Evolutionary conservation across 129 eudicot species (phyloP), one percentile per base, ranked within the genome.

Genomic region (Helianthus annuus): DNA sequence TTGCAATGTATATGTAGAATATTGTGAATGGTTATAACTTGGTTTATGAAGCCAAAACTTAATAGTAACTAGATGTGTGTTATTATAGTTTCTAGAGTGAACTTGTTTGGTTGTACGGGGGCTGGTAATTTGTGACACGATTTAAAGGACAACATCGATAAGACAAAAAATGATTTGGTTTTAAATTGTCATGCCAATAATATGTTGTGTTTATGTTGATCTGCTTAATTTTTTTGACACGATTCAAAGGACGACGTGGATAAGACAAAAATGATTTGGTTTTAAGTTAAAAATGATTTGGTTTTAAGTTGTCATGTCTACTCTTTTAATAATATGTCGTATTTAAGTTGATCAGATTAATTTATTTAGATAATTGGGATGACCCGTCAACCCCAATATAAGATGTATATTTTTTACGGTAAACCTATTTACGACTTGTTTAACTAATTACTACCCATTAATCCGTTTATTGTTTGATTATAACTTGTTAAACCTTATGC

Each of bases 1-100:
- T 62, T 70, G 15, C 44, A 69, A 63, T 36, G 27, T 63, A 65
- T 70, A 53, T 71, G 57, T 78, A 70, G 59, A 56, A 78, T 70
- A 53, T 62, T 42, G 51, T 78, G 72, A 78, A 40, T 42, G 57
- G 54, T 9, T 34, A 24, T 70, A 64, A 38, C 48, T 46, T 48
- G 48, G 60, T 29, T 32, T 22, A 54, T 51, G 62, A 69, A 15
- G 73, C 48, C 11, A 64, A 32, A 42, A 6, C 5, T 56, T 54
- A 55, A 55, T 57, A 75, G 53, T 63, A 24, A 51, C 3, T 10
- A 6, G 19, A 48, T 48, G 40, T 56, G 13, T 9, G 2, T 10
- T 40, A 0, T 40, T 46, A 12, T 7, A 7, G 32, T 27, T 0
- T 27, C 32, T 27, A 27, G 32, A 27, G 32, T 2, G 32, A 27